Base-by-base conservation (phyloP, 2,329 filamentous ascomycete species). In the Phialophora chinensis region DNA sequence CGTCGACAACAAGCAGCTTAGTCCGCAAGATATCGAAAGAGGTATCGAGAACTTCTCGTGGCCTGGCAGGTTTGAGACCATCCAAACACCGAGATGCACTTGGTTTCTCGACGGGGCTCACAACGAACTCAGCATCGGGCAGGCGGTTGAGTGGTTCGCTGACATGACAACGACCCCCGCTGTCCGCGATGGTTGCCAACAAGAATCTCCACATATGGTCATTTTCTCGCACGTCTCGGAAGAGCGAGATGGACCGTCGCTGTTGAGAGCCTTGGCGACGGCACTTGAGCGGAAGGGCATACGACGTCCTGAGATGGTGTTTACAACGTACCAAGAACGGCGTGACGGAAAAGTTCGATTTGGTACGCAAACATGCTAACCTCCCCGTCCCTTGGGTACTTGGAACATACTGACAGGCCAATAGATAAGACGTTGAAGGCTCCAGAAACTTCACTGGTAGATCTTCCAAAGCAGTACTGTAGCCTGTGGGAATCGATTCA, bases 41-140 rank as follows among this genome's bases (percentile, higher is more conserved):
- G 49, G 49, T 12, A 53, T 53, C 23, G 49, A 53, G 27, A 53
- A 53, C 20, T 25, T 29, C 20, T 25, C 27, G 0, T 53, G 49
- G 49, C 49, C 23, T 53, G 49, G 49, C 23, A 11, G 49, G 27
- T 53, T 25, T 10, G 49, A 53, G 49, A 53, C 7, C 5, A 44
- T 44, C 20, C 14, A 53, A 27, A 53, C 27, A 5, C 23, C 23
- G 4, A 5, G 49, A 29, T 29, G 23, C 7, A 53, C 49, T 5
- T 53, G 49, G 49, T 29, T 14, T 27, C 49, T 53, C 49, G 49
- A 53, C 2, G 49, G 49, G 27, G 49, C 49, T 6, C 49, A 53
- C 10, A 53, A 25, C 20, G 49, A 25, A 4, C 12, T 25, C 3
- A 53, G 49, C 23, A 25, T 53, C 12, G 14, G 49, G 20, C 23